A percentile compares a stretch with the other conserved stretches of the same genome.
Conservation (phyloP, 768 basidiomycete species). For the Rhodotorula toruloides region DNA sequence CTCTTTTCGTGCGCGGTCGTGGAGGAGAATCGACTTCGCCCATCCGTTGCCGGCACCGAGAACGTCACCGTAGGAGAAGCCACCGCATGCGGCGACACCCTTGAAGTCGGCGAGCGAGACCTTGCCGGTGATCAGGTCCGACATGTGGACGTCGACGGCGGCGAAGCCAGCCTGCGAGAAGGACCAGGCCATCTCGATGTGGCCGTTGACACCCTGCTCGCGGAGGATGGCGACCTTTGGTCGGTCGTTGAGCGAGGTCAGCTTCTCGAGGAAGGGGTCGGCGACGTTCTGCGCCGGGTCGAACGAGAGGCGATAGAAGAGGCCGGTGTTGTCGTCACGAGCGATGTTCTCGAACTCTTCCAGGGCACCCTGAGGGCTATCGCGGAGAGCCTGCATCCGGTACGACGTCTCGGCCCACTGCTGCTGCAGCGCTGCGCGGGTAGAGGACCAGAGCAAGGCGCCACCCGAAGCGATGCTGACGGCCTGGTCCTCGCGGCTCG, state of each 20-base stretch:
- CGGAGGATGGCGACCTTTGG: constrained; percentile 92
- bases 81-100: constrained; percentile 91
- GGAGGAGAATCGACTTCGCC: constrained; percentile 90
- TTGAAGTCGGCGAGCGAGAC: constrained; percentile 64
- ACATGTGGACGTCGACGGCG: constrained; percentile 96
- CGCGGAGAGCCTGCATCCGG: constrained; percentile 81
- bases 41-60: constrained; percentile 96
- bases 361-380: constrained; percentile 67
- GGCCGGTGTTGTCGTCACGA: constrained; percentile 57
- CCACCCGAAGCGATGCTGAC: constrained; percentile 60
- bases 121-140: constrained; percentile 75
- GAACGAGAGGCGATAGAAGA: constrained; percentile 73
- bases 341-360: constrained; percentile 76
- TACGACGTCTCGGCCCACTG: constrained; percentile 94
- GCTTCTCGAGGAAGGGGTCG: constrained; percentile 44
- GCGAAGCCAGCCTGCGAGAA: constrained; percentile 91
- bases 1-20: constrained; percentile 66
- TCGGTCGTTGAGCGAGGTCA: constrained; percentile 51
- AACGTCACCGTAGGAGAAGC: constrained; percentile 98
- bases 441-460: constrained; percentile 59
- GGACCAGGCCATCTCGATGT: constrained; percentile 97
- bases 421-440: constrained; percentile 67
- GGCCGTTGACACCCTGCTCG: constrained; percentile 97
- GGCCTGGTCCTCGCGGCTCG: constrained; percentile 53
- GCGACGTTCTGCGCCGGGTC: constrained; percentile 40